These are phyloP conservation scores for Naumovozyma castellii DNA, from an alignment of 805 yeast genomes.

Conservation along the genomic window DNA sequence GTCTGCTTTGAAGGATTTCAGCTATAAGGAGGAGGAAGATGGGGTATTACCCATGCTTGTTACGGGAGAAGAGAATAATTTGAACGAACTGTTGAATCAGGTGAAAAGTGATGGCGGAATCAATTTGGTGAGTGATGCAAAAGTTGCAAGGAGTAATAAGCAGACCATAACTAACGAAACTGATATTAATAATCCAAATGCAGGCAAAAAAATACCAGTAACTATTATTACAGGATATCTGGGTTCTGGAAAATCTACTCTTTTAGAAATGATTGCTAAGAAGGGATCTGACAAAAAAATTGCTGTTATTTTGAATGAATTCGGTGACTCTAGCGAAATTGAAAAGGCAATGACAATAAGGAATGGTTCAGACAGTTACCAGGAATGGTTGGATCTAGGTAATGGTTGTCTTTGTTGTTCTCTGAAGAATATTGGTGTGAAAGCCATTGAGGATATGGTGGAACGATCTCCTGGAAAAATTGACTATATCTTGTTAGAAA, in stretches of 20 bases:
- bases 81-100: constrained; percentile 17
- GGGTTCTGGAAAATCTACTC: constrained; percentile 90
- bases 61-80: constrained; percentile 22
- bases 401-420: constrained; percentile 97
- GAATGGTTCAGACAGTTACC: constrained; percentile 42
- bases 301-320: constrained; percentile 87
- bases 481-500: constrained; percentile 86
- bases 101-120: constrained; percentile 23
- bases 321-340: constrained; percentile 83
- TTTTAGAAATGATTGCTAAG: constrained; percentile 64
- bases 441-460: constrained; percentile 83
- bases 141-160: constrained; percentile 24
- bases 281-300: constrained; percentile 57
- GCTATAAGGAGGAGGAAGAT: constrained; percentile 25
- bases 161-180: constrained; percentile 1
- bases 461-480: constrained; percentile 60
- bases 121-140: constrained; percentile 22
- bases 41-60: constrained; percentile 27
- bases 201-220: constrained; percentile 57
- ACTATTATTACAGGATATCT: constrained; percentile 90
- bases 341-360: constrained; percentile 76
- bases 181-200: background rate
- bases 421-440: constrained; percentile 88
- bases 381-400: constrained; percentile 94
- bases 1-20: constrained; percentile 26